Conservation (phyloP, 169 alveolate species). For the Babesia microti region DNA sequence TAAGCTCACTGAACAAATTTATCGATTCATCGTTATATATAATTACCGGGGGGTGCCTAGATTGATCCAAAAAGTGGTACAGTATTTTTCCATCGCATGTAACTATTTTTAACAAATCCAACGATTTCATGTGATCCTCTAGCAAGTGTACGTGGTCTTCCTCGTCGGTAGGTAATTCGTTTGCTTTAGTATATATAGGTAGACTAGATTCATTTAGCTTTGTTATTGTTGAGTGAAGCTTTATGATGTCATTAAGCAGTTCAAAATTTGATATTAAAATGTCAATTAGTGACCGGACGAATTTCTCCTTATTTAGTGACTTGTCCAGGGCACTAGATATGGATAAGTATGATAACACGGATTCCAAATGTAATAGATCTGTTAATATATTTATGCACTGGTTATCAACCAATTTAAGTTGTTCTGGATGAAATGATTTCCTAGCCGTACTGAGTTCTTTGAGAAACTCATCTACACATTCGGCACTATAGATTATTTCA, state of each 20-base stretch:
- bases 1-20: too few species aligned
- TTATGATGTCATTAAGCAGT: constrained; percentile 12
- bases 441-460: constrained; percentile 6
- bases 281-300: neutral
- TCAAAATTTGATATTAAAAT: constrained; percentile 9
- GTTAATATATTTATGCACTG: constrained; percentile 19
- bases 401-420: constrained; percentile 19
- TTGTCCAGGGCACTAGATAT: neutral
- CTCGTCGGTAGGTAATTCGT: too few species aligned
- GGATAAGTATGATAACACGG: constrained; percentile 3
- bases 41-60: too few species aligned
- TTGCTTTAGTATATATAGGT: too few species aligned
- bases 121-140: neutral
- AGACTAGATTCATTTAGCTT: too few species aligned
- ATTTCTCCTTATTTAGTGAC: neutral
- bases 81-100: too few species aligned
- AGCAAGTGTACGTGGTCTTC: constrained; percentile 4
- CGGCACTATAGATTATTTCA: constrained; percentile 1
- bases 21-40: too few species aligned
- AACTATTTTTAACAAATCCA: too few species aligned
- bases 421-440: constrained; percentile 1
- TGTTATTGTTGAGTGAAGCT: too few species aligned
- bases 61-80: too few species aligned
- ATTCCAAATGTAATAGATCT: constrained; percentile 5
- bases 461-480: constrained; percentile 5